Percentiles rank a stretch among this genome's conserved stretches.
Conservation (phyloP, 441 rosid genomes). For the Eutrema salsugineum region DNA sequence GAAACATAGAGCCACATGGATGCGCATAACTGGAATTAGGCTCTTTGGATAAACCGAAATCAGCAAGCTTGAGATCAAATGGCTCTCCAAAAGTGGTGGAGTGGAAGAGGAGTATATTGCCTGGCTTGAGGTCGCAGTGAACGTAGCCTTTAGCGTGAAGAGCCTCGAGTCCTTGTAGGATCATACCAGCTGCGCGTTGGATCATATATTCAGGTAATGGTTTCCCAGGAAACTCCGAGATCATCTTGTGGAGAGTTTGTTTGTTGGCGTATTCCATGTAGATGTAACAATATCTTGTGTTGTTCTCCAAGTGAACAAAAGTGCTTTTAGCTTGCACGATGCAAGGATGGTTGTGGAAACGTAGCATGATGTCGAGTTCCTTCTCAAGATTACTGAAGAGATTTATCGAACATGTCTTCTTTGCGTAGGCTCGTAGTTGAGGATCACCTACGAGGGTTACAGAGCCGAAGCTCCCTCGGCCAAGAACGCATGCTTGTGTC, state of each 20-base stretch:
- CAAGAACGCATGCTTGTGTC: no score
- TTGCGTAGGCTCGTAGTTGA: no score
- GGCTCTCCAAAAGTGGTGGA: neutral
- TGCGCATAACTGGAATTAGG: no score
- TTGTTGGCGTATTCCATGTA: neutral
- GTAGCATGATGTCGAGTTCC: no score
- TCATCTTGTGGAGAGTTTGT: neutral
- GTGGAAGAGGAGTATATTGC: neutral
- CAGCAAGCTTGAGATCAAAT: conserved; percentile 2
- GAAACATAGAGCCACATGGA: no score
- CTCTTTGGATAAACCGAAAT: conserved; percentile 8
- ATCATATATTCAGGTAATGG: neutral
- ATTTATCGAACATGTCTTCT: no score
- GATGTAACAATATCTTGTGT: neutral
- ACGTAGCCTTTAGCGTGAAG: conserved; percentile 7
- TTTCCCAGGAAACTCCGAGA: neutral
- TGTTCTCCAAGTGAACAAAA: neutral
- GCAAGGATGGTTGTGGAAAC: neutral
- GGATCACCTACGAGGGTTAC: no score
- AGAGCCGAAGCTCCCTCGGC: no score
- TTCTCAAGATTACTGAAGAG: no score
- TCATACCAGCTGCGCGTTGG: neutral
- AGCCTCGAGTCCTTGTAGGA: neutral
- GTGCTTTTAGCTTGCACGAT: neutral
- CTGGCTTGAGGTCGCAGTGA: conserved; percentile 18